Conservation (phyloP, 164 flowering plant genomes). For the Magnolia sinica region DNA sequence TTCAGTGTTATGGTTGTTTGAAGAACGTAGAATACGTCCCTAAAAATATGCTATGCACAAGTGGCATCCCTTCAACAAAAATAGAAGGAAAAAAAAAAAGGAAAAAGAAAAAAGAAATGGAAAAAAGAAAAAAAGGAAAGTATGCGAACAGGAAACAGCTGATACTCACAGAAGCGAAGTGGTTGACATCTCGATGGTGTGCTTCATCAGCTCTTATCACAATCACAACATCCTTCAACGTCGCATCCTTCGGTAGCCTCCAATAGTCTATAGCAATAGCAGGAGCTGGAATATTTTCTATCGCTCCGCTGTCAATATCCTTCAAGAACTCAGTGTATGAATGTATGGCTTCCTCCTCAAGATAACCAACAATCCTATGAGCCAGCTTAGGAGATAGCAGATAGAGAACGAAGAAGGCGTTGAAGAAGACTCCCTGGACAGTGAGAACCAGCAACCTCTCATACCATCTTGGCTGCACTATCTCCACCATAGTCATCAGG, state of each 20-base stretch:
- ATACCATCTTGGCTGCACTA: constrained; percentile 79
- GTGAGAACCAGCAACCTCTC: constrained; percentile 68
- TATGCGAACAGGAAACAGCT: too few relatives aligned
- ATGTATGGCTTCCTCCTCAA: constrained; percentile 89
- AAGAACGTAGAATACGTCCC: too few relatives aligned
- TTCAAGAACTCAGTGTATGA: constrained; percentile 79
- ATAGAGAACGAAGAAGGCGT: constrained; percentile 64
- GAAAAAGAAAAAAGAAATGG: too few relatives aligned
- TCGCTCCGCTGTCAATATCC: constrained; percentile 64
- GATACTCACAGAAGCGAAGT: constrained; percentile 78
- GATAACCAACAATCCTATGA: constrained; percentile 74
- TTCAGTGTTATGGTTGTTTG: too few relatives aligned
- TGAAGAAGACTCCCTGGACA: constrained; percentile 83
- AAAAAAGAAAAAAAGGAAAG: too few relatives aligned
- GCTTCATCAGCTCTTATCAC: constrained; percentile 92
- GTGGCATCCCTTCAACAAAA: too few relatives aligned
- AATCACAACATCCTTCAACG: constrained; percentile 65
- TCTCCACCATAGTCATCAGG: constrained; percentile 86
- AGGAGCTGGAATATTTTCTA: constrained; percentile 73
- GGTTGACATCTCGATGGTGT: constrained; percentile 89
- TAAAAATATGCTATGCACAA: too few relatives aligned
- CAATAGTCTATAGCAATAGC: constrained; percentile 92
- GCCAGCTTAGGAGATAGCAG: constrained; percentile 76
- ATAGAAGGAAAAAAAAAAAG: too few relatives aligned
- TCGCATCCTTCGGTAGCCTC: constrained; percentile 77